Evolutionary conservation across 306 rosid genomes (phyloP).

Genomic region (Rosa chinensis): DNA sequence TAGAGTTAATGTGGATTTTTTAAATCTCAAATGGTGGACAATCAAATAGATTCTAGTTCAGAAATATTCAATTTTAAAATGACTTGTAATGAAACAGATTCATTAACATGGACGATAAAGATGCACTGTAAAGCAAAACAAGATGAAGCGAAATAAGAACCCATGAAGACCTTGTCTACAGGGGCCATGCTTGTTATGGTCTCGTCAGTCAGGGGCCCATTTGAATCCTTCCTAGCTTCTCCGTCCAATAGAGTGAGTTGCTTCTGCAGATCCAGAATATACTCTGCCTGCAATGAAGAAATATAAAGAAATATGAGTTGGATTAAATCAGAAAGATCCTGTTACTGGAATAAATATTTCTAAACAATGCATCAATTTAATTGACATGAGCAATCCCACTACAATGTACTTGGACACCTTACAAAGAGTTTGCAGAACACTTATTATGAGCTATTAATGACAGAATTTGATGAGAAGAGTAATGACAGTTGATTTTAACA

Average conservation of each 20-base stretch:
- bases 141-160: constrained; percentile 1
- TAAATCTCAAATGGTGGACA: constrained; percentile 10
- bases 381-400: not conserved
- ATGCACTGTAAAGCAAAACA: constrained; percentile 5
- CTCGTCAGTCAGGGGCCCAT: constrained; percentile 67
- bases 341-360: not conserved
- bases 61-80: not conserved
- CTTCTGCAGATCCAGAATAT: constrained; percentile 88
- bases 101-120: constrained; percentile 21
- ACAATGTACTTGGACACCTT: not conserved
- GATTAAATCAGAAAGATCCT: not conserved
- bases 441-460: not conserved
- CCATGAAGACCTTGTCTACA: constrained; percentile 70
- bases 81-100: not conserved
- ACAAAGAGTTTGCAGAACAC: not conserved
- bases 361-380: not conserved
- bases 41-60: not conserved
- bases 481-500: not conserved
- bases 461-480: not conserved
- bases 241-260: constrained; percentile 83
- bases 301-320: not conserved
- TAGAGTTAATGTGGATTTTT: not conserved
- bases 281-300: constrained; percentile 65
- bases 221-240: constrained; percentile 78
- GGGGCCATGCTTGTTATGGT: constrained; percentile 71